Percentiles rank a stretch among this genome's conserved stretches.
These are phyloP conservation scores for Clonostachys rosea DNA, from an alignment of 2,329 filamentous ascomycete genomes.

Conservation along the genomic window DNA sequence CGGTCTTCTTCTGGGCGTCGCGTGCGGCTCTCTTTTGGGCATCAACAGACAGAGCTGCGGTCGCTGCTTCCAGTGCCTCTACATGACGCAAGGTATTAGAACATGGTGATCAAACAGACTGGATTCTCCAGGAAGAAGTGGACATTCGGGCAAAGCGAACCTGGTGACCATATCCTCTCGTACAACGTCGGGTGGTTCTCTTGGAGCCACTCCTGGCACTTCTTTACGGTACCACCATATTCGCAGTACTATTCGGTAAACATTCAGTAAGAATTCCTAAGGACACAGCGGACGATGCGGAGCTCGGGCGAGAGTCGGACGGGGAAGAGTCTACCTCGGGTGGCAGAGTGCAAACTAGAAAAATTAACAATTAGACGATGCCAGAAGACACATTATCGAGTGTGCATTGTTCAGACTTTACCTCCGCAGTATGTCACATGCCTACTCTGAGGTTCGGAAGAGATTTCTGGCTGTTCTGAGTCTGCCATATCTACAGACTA, in stretches of 20 bases:
- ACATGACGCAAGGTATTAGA: slow-evolving; percentile 1
- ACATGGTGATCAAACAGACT: slow-evolving; percentile 1
- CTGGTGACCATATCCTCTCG: slow-evolving; percentile 77
- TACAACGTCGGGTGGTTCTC: slow-evolving; percentile 72
- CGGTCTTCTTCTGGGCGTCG: slow-evolving; percentile 94
- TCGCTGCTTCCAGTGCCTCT: slow-evolving; percentile 81
- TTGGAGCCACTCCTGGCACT: slow-evolving; percentile 94
- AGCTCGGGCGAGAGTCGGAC: slow-evolving; percentile 1
- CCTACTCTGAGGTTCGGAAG: slow-evolving; percentile 42
- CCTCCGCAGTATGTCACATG: slow-evolving; percentile 54
- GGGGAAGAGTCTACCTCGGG: slow-evolving; percentile 48
- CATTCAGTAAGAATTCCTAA: background rate
- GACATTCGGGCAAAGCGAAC: slow-evolving; percentile 36
- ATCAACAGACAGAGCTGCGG: slow-evolving; percentile 81
- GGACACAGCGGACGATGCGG: background rate
- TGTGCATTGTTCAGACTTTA: slow-evolving; percentile 20
- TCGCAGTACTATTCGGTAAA: slow-evolving; percentile 78
- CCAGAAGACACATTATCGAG: background rate
- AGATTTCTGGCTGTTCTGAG: slow-evolving; percentile 37
- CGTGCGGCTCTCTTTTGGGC: slow-evolving; percentile 94
- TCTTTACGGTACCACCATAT: slow-evolving; percentile 93
- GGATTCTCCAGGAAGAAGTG: background rate
- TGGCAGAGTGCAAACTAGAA: slow-evolving; percentile 57
- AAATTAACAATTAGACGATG: background rate
- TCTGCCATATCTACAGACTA: slow-evolving; percentile 43